Evolutionary conservation across 1,284 basidiomycete genomes (phyloP), one percentile per base, ranked within the genome.

Genomic region (Moesziomyces globuligerus): DNA sequence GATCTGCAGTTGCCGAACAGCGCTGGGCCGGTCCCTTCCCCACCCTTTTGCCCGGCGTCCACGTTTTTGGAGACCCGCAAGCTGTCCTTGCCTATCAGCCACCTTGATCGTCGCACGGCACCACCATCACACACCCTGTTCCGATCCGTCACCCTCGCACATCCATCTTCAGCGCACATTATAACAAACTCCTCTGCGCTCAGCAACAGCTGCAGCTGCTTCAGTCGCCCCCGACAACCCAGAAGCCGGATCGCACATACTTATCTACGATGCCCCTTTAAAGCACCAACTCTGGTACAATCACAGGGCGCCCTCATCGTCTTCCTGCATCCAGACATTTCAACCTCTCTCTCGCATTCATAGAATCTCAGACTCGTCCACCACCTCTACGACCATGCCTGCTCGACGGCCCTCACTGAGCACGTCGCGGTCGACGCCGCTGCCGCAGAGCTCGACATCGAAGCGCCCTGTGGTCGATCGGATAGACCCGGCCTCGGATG

Each of bases 341-440:
- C 10, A 10, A 8, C 29, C 15, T 2, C 32, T 34, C 15, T 34
- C 32, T 17, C 32, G n/a, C n/a, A n/a, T n/a, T n/a, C n/a, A n/a
- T n/a, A n/a, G n/a, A n/a, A 17, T 39, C 41, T 4, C 46, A 40
- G 4, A 39, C n/a, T n/a, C n/a, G n/a, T n/a, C n/a, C n/a, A n/a
- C n/a, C n/a, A n/a, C n/a, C n/a, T n/a, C n/a, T n/a, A n/a, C 43
- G 32, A 49, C 7, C 4, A 66, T 66, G 62, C 25, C 62, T 25
- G 34, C 62, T 17, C 62, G 62, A 48, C 55, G 62, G 34, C 55
- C 62, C 28, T 66, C 62, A 15, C 18, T 66, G 26, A 56, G 62
- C 20, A 43, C 51, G 3, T 66, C 51, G 21, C 62, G 55, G 47
- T 66, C 62, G 8, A 47, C 62, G 18, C 62, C 62, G 4, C 32